phyloP scores from a whole-genome alignment of 768 basidiomycete species.

The Lentinus brumalis region DNA sequence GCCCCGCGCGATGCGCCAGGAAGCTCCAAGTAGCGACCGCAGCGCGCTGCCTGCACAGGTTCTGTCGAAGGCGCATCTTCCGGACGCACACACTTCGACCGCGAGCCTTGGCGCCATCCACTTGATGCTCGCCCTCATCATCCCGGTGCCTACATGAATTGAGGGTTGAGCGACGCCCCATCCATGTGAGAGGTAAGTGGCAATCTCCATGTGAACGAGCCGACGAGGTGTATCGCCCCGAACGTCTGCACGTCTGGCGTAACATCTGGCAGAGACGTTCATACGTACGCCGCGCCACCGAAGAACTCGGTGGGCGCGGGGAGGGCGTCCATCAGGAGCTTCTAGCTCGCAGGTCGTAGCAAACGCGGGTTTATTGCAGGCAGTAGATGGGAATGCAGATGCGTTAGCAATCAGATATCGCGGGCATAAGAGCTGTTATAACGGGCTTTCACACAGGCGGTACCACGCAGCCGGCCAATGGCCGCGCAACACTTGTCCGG shows the following conservation, averaged over 20 bases:
- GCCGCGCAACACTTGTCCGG: slow-evolving; percentile 7
- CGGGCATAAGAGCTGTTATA: slow-evolving; percentile 9
- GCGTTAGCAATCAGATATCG: slow-evolving; percentile 11
- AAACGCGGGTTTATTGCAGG: slow-evolving; percentile 17
- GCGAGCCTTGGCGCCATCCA: background rate
- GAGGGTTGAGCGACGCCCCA: background rate
- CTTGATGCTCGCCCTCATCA: background rate
- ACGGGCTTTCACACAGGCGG: slow-evolving; percentile 16
- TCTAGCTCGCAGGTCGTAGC: slow-evolving; percentile 19
- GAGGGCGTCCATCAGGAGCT: slow-evolving; percentile 20
- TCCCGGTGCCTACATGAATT: too few relatives aligned
- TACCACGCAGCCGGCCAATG: slow-evolving; percentile 16
- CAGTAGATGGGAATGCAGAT: slow-evolving; percentile 16
- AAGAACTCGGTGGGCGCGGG: slow-evolving; percentile 16
- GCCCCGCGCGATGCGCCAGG: background rate
- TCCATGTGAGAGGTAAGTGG: slow-evolving; percentile 3
- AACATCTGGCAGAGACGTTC: background rate
- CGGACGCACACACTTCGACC: background rate
- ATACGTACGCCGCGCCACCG: slow-evolving; percentile 17
- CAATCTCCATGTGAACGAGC: background rate
- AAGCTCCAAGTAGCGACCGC: background rate
- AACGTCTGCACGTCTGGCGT: slow-evolving; percentile 1
- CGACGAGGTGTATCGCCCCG: slow-evolving; percentile 7
- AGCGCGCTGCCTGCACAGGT: background rate
- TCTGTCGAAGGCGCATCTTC: background rate